phyloP scores from a whole-genome alignment of 2,329 filamentous ascomycete species.

The Davidsoniella australis region DNA sequence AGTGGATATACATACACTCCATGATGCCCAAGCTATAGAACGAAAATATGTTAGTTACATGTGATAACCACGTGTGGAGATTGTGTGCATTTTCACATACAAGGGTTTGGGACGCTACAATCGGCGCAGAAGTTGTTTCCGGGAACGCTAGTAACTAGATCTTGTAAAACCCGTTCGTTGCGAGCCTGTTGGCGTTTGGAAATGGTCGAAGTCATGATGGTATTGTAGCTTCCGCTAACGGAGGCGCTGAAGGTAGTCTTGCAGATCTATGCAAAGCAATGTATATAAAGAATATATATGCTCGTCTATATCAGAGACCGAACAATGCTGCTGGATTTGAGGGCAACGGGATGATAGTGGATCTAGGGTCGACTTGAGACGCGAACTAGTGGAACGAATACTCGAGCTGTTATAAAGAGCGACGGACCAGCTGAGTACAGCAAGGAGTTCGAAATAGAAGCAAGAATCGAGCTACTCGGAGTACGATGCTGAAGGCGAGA shows the following conservation, averaged over 20 bases:
- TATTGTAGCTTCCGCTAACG: not conserved
- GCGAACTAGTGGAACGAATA: too few relatives aligned
- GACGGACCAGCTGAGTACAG: too few relatives aligned
- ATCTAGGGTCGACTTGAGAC: too few relatives aligned
- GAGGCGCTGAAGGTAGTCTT: not conserved
- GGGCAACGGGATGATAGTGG: too few relatives aligned
- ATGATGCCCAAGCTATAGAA: conserved; percentile 73
- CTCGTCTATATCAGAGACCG: too few relatives aligned
- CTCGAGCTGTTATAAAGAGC: too few relatives aligned
- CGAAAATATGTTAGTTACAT: conserved; percentile 16
- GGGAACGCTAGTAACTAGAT: conserved; percentile 64
- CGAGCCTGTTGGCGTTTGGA: conserved; percentile 88
- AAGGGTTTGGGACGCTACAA: conserved; percentile 80
- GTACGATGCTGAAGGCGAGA: too few relatives aligned
- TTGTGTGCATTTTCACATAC: conserved; percentile 31
- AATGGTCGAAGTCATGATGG: conserved; percentile 10
- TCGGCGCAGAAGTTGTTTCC: conserved; percentile 93
- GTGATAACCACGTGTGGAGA: conserved; percentile 8
- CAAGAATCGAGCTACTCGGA: too few relatives aligned
- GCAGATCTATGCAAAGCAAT: too few relatives aligned
- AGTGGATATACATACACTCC: conserved; percentile 52
- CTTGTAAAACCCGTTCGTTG: conserved; percentile 82
- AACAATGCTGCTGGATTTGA: too few relatives aligned
- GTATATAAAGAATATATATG: too few relatives aligned
- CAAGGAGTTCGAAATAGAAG: too few relatives aligned